Conservation (phyloP, 1,284 basidiomycete species). For the Lentinula novae-zelandiae region DNA sequence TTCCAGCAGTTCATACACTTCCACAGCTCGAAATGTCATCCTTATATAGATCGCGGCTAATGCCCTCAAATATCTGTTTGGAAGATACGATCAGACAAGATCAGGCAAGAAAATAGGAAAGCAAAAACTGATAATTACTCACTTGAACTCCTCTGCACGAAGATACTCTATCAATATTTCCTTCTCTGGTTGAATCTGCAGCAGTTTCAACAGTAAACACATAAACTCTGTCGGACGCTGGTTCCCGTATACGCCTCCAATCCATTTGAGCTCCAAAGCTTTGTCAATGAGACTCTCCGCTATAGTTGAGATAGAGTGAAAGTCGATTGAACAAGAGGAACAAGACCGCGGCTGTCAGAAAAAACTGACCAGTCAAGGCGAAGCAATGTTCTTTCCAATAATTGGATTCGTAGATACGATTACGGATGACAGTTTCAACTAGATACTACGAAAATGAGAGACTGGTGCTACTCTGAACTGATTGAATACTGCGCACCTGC, state of each 20-base stretch:
- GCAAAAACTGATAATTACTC: slow-evolving; percentile 28
- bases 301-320: slow-evolving; percentile 23
- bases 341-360: neutral
- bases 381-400: slow-evolving; percentile 99
- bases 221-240: slow-evolving; percentile 91
- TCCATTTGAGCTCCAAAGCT: slow-evolving; percentile 76
- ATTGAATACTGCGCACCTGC: slow-evolving; percentile 46
- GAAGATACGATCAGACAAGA: neutral
- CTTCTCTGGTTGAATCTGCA: slow-evolving; percentile 97
- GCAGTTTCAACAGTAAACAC: slow-evolving; percentile 87
- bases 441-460: slow-evolving; percentile 65
- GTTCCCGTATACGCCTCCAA: slow-evolving; percentile 94
- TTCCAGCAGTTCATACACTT: slow-evolving; percentile 92
- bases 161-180: slow-evolving; percentile 96
- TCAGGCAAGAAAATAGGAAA: neutral
- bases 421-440: slow-evolving; percentile 95
- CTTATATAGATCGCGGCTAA: slow-evolving; percentile 93
- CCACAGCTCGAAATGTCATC: slow-evolving; percentile 86
- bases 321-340: neutral
- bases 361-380: slow-evolving; percentile 72
- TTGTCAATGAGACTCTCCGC: slow-evolving; percentile 94
- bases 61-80: slow-evolving; percentile 85
- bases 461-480: slow-evolving; percentile 41
- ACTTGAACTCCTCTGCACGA: slow-evolving; percentile 97
- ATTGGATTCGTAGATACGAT: slow-evolving; percentile 91